Conservation (phyloP, 2,329 filamentous ascomycete genomes). For the Venturia asperata region DNA sequence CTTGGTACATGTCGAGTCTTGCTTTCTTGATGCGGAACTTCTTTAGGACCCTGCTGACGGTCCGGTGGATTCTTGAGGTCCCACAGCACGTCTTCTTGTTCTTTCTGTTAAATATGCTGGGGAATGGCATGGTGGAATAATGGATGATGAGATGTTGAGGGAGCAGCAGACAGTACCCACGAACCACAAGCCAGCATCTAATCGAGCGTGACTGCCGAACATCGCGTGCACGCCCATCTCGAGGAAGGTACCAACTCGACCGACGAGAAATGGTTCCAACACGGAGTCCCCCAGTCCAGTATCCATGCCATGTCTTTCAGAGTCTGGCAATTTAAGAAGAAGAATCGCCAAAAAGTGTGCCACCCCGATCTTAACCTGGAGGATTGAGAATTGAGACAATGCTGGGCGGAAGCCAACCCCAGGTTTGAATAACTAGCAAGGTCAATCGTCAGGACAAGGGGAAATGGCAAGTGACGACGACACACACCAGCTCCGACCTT, state of each 20-base stretch:
- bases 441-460: too few relatives aligned
- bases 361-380: too few relatives aligned
- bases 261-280: too few relatives aligned
- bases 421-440: too few relatives aligned
- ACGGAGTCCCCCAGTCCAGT: too few relatives aligned
- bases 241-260: background rate
- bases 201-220: background rate
- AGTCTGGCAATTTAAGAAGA: too few relatives aligned
- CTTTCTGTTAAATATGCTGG: conserved; percentile 2
- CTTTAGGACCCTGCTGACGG: background rate
- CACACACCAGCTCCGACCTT: too few relatives aligned
- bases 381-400: too few relatives aligned
- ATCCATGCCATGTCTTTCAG: too few relatives aligned
- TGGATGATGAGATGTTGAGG: conserved; percentile 5
- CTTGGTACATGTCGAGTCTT: conserved; percentile 9
- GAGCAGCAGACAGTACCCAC: background rate
- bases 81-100: background rate
- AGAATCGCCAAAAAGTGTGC: too few relatives aligned
- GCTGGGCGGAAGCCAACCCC: too few relatives aligned
- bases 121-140: background rate
- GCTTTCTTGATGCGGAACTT: conserved; percentile 3
- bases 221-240: background rate
- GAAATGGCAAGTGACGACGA: too few relatives aligned
- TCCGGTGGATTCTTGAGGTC: conserved; percentile 11
- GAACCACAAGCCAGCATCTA: background rate